These are phyloP conservation scores for Pythium periplocum DNA, from an alignment of 352 stramenopile genomes.

Conservation along the genomic window DNA sequence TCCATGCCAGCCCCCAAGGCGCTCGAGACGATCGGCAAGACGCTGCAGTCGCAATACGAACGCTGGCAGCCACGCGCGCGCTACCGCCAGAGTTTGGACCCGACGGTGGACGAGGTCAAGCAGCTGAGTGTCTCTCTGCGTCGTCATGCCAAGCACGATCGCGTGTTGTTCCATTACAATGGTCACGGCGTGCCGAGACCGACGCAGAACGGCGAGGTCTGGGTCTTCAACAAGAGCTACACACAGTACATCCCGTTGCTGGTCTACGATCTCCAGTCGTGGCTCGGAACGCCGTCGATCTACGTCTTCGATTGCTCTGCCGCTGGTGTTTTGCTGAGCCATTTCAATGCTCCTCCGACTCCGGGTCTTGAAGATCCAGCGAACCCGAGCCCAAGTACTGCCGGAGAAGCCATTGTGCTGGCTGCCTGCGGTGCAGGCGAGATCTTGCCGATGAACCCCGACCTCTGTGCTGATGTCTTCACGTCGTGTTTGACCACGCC, in stretches of 20 bases:
- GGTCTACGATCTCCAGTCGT: slow-evolving; percentile 94
- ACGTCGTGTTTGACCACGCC: slow-evolving; percentile 99
- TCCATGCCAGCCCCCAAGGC: slow-evolving; percentile 92
- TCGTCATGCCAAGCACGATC: slow-evolving; percentile 89
- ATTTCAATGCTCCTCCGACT: slow-evolving; percentile 76
- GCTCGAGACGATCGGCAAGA: slow-evolving; percentile 95
- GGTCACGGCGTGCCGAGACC: slow-evolving; percentile 98
- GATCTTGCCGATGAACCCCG: slow-evolving; percentile 94
- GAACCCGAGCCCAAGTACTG: slow-evolving; percentile 2
- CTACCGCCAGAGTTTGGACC: slow-evolving; percentile 95
- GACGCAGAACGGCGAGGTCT: slow-evolving; percentile 97
- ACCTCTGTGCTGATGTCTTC: slow-evolving; percentile 99
- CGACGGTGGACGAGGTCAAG: slow-evolving; percentile 95
- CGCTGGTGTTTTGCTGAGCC: slow-evolving; percentile 93
- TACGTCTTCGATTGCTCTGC: slow-evolving; percentile 98
- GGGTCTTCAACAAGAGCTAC: slow-evolving; percentile 99
- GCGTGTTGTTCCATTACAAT: slow-evolving; percentile 99
- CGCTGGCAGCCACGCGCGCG: slow-evolving; percentile 92
- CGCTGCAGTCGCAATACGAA: slow-evolving; percentile 94
- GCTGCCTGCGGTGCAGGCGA: slow-evolving; percentile 93
- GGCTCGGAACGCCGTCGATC: slow-evolving; percentile 92
- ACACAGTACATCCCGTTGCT: slow-evolving; percentile 99
- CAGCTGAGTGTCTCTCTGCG: slow-evolving; percentile 92
- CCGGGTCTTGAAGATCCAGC: not conserved
- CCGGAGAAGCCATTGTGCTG: slow-evolving; percentile 94